phyloP scores from a whole-genome alignment of 495 filamentous ascomycete species.

The Aspergillus avenaceus region DNA sequence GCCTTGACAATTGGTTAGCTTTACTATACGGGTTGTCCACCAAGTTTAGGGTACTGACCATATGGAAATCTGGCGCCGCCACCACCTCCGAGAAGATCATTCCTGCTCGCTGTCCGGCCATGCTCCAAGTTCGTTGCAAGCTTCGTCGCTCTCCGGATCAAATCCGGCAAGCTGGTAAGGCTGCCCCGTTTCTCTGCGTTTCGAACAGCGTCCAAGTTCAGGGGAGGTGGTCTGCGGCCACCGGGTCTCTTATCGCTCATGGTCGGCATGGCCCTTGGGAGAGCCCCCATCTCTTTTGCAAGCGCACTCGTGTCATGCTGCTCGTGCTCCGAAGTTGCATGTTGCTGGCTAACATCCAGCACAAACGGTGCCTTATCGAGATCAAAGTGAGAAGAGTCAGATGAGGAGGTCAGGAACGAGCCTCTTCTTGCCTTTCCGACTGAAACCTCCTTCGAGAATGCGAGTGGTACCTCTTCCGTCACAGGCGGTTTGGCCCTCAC shows the following conservation, averaged over 20 bases:
- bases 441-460: constrained; percentile 17
- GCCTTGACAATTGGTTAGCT: constrained; percentile 9
- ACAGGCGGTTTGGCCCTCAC: constrained; percentile 16
- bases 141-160: constrained; percentile 83
- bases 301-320: constrained; percentile 9
- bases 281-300: constrained; percentile 30
- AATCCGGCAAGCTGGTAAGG: constrained; percentile 83
- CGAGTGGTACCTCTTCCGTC: neutral
- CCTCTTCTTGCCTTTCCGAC: constrained; percentile 17
- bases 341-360: constrained; percentile 13
- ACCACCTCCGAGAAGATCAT: constrained; percentile 38
- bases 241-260: constrained; percentile 40
- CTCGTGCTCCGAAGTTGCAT: neutral
- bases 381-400: constrained; percentile 25
- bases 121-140: constrained; percentile 85
- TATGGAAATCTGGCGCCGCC: constrained; percentile 23
- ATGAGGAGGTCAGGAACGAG: constrained; percentile 28
- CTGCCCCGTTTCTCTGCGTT: constrained; percentile 80
- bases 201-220: constrained; percentile 75
- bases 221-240: constrained; percentile 62
- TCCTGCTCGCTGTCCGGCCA: constrained; percentile 74
- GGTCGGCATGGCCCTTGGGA: constrained; percentile 34
- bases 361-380: constrained; percentile 36
- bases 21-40: neutral
- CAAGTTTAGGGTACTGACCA: constrained; percentile 16